phyloP scores from a whole-genome alignment of 371 early-diverging fungal genomes.

The Mortierella sp. region DNA sequence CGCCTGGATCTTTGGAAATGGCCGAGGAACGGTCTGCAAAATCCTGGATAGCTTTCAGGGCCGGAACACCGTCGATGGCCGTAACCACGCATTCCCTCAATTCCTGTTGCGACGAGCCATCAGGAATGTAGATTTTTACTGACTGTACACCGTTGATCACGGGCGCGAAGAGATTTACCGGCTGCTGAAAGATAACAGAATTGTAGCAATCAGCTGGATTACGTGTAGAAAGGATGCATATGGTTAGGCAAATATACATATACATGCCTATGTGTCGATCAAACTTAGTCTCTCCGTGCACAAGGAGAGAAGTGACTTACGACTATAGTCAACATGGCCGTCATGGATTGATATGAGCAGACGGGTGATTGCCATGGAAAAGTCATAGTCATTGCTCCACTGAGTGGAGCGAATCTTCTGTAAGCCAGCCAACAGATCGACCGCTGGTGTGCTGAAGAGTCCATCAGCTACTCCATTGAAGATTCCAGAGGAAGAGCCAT shows the following conservation, averaged over 20 bases:
- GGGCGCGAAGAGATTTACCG: too few relatives aligned
- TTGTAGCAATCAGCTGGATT: too few relatives aligned
- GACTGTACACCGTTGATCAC: constrained; percentile 31
- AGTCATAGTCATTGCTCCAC: constrained; percentile 43
- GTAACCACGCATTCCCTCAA: constrained; percentile 21
- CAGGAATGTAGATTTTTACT: constrained; percentile 20
- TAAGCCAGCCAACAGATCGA: constrained; percentile 26
- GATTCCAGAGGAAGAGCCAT: too few relatives aligned
- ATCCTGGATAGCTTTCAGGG: constrained; percentile 44
- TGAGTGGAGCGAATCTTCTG: constrained; percentile 30
- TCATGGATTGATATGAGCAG: constrained; percentile 32
- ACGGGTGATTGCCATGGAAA: constrained; percentile 29
- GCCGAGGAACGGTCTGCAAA: constrained; percentile 25
- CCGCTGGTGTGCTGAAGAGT: constrained; percentile 18
- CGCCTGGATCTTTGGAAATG: constrained; percentile 39
- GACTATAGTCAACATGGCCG: constrained; percentile 33
- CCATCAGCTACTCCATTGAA: constrained; percentile 3
- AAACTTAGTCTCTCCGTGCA: too few relatives aligned
- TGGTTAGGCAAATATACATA: too few relatives aligned
- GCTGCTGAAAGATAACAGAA: too few relatives aligned
- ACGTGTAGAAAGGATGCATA: too few relatives aligned
- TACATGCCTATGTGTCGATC: too few relatives aligned
- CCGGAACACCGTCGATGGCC: constrained; percentile 44
- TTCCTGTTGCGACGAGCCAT: constrained; percentile 13
- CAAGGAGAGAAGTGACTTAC: too few relatives aligned